Conservation (phyloP, 495 filamentous ascomycete species). For the Aspergillus cristatus region DNA sequence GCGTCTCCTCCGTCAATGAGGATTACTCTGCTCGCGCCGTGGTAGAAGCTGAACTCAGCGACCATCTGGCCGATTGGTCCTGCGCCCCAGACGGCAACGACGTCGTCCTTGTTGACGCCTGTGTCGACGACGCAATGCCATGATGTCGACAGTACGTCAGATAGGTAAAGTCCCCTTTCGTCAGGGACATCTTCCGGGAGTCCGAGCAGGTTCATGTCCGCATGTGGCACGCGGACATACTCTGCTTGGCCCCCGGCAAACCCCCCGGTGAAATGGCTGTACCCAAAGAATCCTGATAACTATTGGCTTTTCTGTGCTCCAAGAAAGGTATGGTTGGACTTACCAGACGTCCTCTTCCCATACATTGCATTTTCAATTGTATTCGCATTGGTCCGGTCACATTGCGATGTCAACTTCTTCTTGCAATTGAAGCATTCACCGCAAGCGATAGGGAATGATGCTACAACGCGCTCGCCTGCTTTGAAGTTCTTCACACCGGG, state of each 20-base stretch:
- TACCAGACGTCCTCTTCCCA: slow-evolving; percentile 62
- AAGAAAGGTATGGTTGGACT: slow-evolving; percentile 11
- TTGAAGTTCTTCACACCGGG: slow-evolving; percentile 48
- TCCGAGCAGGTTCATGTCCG: slow-evolving; percentile 72
- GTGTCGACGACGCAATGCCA: slow-evolving; percentile 82
- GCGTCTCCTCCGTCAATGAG: slow-evolving; percentile 63
- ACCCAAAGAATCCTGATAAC: slow-evolving; percentile 38
- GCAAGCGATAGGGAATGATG: slow-evolving; percentile 74
- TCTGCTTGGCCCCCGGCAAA: slow-evolving; percentile 89
- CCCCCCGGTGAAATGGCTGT: slow-evolving; percentile 67
- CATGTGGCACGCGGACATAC: slow-evolving; percentile 74
- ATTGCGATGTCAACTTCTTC: slow-evolving; percentile 64
- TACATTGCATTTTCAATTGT: slow-evolving; percentile 64
- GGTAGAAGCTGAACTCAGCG: slow-evolving; percentile 59
- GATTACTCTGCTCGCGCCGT: slow-evolving; percentile 69
- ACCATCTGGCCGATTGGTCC: slow-evolving; percentile 76
- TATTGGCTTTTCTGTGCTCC: neutral
- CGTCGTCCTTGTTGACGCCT: slow-evolving; percentile 65
- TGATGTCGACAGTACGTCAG: slow-evolving; percentile 68
- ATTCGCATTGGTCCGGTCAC: slow-evolving; percentile 70
- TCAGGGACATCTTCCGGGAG: slow-evolving; percentile 76
- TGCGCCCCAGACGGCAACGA: slow-evolving; percentile 60
- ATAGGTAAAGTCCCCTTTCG: slow-evolving; percentile 78
- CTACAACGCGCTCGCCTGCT: slow-evolving; percentile 70
- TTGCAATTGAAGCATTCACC: slow-evolving; percentile 67